Conservation (phyloP, 495 filamentous ascomycete species). For the Pyrenopolyporus hunteri region DNA sequence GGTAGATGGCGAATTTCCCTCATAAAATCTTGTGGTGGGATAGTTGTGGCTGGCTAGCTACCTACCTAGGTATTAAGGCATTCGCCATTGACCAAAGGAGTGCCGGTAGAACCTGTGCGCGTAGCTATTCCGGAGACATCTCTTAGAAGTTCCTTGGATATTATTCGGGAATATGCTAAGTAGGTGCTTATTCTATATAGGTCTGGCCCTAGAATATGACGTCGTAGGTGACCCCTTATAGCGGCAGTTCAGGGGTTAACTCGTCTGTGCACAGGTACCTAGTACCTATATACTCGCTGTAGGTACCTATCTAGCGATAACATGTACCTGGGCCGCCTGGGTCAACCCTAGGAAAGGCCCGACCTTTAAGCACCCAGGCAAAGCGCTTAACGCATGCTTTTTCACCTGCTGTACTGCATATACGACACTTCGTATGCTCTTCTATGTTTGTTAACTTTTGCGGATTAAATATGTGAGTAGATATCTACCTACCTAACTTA, state of each 20-base stretch:
- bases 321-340: too few relatives aligned
- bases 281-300: too few relatives aligned
- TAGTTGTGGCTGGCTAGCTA: too few relatives aligned
- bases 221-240: background rate
- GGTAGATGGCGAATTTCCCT: too few relatives aligned
- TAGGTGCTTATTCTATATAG: slow-evolving; percentile 7
- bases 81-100: too few relatives aligned
- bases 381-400: background rate
- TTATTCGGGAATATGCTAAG: slow-evolving; percentile 2
- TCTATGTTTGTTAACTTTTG: background rate
- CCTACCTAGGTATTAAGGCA: too few relatives aligned
- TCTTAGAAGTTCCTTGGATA: background rate
- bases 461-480: background rate
- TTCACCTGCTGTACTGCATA: slow-evolving; percentile 35
- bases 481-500: background rate
- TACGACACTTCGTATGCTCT: slow-evolving; percentile 40
- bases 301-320: too few relatives aligned
- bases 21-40: too few relatives aligned
- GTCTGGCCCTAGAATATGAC: background rate
- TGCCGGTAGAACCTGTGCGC: too few relatives aligned
- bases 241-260: background rate
- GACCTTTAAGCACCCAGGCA: background rate
- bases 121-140: slow-evolving; percentile 2
- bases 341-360: background rate
- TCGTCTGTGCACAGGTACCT: background rate